Evolutionary conservation across 2,329 filamentous ascomycete species (phyloP).

Genomic region (Trichoderma guizhouense): DNA sequence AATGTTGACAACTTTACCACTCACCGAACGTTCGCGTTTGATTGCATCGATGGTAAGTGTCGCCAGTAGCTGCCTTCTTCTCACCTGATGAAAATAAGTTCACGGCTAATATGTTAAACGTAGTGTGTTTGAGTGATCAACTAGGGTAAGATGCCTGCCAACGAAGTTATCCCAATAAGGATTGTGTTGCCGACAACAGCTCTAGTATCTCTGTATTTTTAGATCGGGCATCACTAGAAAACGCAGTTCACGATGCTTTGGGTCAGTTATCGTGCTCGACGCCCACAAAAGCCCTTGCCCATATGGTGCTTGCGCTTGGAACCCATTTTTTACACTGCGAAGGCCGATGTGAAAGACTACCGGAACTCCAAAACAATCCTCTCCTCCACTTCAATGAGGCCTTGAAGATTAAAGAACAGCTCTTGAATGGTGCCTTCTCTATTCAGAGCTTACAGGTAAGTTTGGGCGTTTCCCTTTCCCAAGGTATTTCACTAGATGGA

Average conservation of each 20-base stretch:
- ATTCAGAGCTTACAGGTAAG: neutral
- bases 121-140: neutral
- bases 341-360: neutral
- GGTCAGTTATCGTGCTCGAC: neutral
- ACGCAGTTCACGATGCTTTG: neutral
- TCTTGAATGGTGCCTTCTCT: neutral
- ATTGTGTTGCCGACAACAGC: neutral
- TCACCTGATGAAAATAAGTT: neutral
- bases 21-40: neutral
- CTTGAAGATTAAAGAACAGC: neutral
- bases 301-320: neutral
- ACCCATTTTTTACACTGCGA: neutral
- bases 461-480: neutral
- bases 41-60: neutral
- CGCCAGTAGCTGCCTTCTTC: neutral
- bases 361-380: neutral
- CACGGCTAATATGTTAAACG: neutral
- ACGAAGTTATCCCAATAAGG: neutral
- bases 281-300: neutral
- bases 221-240: neutral
- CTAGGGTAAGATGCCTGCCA: neutral
- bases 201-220: neutral
- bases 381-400: neutral
- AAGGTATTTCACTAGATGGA: neutral
- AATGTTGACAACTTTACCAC: neutral